A percentile compares a stretch with the other conserved stretches of the same genome.
phyloP scores from a whole-genome alignment of 2,329 filamentous ascomycete species.

The Penicillium sp. region DNA sequence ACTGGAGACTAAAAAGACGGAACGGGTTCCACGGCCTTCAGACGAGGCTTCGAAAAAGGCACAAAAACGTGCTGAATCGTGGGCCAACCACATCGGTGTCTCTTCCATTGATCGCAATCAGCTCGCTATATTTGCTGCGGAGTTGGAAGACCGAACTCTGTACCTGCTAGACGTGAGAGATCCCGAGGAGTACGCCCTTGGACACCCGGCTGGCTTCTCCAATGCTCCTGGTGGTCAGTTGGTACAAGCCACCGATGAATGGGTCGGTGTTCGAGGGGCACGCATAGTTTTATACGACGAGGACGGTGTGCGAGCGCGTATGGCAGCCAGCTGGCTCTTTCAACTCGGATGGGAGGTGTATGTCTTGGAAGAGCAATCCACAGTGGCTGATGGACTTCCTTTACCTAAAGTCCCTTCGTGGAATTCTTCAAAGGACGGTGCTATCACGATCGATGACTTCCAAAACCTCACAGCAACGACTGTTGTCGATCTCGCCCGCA shows the following conservation, averaged over 20 bases:
- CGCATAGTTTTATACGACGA: constrained; percentile 31
- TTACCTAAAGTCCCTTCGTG: neutral
- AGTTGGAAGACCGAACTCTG: constrained; percentile 19
- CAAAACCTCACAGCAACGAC: constrained; percentile 12
- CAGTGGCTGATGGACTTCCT: constrained; percentile 9
- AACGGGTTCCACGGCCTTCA: constrained; percentile 15
- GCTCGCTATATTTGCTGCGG: constrained; percentile 9
- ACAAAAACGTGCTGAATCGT: constrained; percentile 6
- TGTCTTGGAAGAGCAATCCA: constrained; percentile 20
- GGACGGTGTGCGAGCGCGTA: constrained; percentile 30
- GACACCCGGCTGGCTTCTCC: constrained; percentile 26
- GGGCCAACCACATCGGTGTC: constrained; percentile 14
- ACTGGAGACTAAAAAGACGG: constrained; percentile 23
- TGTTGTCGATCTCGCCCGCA: constrained; percentile 31
- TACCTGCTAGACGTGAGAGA: constrained; percentile 33
- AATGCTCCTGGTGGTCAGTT: constrained; percentile 34
- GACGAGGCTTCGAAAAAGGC: constrained; percentile 9
- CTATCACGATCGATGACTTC: constrained; percentile 14
- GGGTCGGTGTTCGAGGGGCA: constrained; percentile 32
- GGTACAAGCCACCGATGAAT: constrained; percentile 34
- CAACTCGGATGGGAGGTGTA: constrained; percentile 35
- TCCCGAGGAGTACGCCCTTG: constrained; percentile 25
- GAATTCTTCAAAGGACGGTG: neutral
- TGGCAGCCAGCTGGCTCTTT: constrained; percentile 32
- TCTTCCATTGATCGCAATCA: neutral